phyloP scores from a whole-genome alignment of 2,329 filamentous ascomycete species.

The Alternaria solani region DNA sequence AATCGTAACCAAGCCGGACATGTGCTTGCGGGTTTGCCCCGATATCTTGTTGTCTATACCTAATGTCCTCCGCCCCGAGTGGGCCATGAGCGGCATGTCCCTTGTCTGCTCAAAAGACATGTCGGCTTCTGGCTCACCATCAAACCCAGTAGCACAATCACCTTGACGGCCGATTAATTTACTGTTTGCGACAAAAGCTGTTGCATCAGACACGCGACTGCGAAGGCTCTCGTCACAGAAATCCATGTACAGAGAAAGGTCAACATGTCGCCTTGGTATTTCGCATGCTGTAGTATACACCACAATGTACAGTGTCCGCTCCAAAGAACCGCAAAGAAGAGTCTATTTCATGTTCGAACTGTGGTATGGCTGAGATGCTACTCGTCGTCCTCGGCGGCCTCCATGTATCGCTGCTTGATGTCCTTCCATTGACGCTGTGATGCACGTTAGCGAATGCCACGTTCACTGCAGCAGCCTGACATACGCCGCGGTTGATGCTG shows the following conservation, averaged over 20 bases:
- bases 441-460: constrained; percentile 27
- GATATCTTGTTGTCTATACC: background rate
- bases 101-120: background rate
- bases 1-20: background rate
- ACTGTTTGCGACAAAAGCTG: background rate
- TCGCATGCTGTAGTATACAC: constrained; percentile 48
- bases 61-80: background rate
- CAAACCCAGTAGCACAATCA: background rate
- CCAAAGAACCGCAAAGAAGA: constrained; percentile 24
- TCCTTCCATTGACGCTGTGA: constrained; percentile 98
- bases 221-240: background rate
- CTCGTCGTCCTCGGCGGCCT: constrained; percentile 71
- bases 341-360: constrained; percentile 29
- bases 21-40: background rate
- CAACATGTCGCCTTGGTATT: constrained; percentile 32
- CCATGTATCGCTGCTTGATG: constrained; percentile 87
- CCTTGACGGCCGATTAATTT: background rate
- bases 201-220: background rate
- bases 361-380: constrained; percentile 27
- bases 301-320: constrained; percentile 42
- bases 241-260: background rate
- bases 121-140: background rate
- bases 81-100: background rate
- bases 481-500: constrained; percentile 83
- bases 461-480: constrained; percentile 14